These are phyloP conservation scores for Tarenaya hassleriana DNA, from an alignment of 345 rosid genomes.

Conservation along the genomic window DNA sequence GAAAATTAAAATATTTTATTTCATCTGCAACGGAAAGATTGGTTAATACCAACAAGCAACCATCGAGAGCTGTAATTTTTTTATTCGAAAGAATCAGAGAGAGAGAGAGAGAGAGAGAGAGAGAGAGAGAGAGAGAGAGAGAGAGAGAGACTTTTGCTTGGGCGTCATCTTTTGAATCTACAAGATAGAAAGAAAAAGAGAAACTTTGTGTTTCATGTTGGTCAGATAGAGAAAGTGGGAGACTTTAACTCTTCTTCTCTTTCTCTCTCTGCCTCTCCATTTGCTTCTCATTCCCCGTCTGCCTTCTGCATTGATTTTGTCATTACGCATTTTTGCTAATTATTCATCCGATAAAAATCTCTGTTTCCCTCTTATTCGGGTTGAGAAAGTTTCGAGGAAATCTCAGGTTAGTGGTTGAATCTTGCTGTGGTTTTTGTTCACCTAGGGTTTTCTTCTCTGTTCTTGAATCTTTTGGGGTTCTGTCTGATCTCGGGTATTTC, in stretches of 20 bases:
- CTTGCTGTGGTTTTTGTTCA: neutral
- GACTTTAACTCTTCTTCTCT: slow-evolving; percentile 32
- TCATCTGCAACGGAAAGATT: neutral
- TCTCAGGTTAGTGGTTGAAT: slow-evolving; percentile 22
- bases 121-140: neutral
- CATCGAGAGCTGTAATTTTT: neutral
- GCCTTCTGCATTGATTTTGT: neutral
- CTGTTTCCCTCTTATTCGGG: neutral
- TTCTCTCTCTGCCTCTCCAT: slow-evolving; percentile 4
- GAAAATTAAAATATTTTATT: too few relatives aligned
- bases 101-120: neutral
- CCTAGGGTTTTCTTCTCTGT: slow-evolving; percentile 20
- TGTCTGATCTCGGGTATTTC: neutral
- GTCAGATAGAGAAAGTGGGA: slow-evolving; percentile 8
- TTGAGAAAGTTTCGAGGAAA: slow-evolving; percentile 11
- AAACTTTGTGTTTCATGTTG: slow-evolving; percentile 7
- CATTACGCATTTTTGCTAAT: neutral
- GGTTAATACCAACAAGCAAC: neutral
- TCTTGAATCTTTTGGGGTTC: slow-evolving; percentile 19
- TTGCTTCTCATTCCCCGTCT: slow-evolving; percentile 11
- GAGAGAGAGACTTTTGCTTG: slow-evolving; percentile 7
- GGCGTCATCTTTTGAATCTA: slow-evolving; percentile 8
- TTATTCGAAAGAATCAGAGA: slow-evolving; percentile 4
- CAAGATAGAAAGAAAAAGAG: neutral
- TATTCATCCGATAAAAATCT: neutral